Conservation (phyloP, 2,329 filamentous ascomycete genomes). For the Alternaria angustiovoidea region DNA sequence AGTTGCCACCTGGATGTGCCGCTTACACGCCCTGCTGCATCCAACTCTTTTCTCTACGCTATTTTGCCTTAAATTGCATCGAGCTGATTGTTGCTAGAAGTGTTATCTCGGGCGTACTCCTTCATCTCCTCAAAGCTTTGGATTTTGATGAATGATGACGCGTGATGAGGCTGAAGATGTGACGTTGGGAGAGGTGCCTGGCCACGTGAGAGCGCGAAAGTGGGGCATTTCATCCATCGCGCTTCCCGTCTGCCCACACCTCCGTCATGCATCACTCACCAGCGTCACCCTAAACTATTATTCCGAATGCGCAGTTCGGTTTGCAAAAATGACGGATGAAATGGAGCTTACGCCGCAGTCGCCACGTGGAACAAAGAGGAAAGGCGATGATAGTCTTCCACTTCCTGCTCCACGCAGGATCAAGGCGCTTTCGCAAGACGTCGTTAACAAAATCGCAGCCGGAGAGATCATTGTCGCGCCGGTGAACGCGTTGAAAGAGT, state of each 20-base stretch:
- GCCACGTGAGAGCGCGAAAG: conserved; percentile 32
- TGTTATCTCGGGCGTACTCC: neutral
- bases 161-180: neutral
- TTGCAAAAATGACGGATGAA: conserved; percentile 35
- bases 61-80: neutral
- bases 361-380: conserved; percentile 48
- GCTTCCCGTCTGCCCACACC: conserved; percentile 13
- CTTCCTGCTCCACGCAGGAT: conserved; percentile 57
- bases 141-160: neutral
- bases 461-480: conserved; percentile 98
- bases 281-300: conserved; percentile 11
- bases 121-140: neutral
- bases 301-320: neutral
- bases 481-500: conserved; percentile 92
- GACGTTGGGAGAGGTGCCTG: neutral
- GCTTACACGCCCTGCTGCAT: neutral
- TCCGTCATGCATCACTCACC: conserved; percentile 3
- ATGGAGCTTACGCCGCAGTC: conserved; percentile 40
- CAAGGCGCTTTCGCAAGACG: conserved; percentile 86
- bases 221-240: conserved; percentile 27
- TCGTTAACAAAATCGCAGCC: conserved; percentile 98
- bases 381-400: conserved; percentile 44
- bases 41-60: neutral
- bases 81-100: neutral
- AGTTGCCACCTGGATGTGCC: neutral